Conservation (phyloP, 2,329 filamentous ascomycete species). For the Metarhizium anisopliae region DNA sequence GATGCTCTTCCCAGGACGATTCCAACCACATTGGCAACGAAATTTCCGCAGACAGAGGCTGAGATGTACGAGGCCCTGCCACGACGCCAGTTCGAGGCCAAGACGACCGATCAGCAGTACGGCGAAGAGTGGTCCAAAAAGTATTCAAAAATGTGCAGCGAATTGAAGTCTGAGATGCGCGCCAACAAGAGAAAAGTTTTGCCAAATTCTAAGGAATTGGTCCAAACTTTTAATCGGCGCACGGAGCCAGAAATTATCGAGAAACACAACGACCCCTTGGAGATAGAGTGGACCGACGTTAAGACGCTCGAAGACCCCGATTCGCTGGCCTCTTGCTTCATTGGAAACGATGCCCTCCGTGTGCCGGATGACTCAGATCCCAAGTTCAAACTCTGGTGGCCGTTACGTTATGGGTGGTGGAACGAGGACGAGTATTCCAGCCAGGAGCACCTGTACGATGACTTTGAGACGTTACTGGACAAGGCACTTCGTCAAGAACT, state of each 20-base stretch:
- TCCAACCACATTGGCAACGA: slow-evolving; percentile 83
- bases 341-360: slow-evolving; percentile 72
- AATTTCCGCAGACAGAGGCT: slow-evolving; percentile 68
- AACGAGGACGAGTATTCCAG: slow-evolving; percentile 84
- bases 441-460: slow-evolving; percentile 72
- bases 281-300: slow-evolving; percentile 92
- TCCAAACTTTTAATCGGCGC: slow-evolving; percentile 86
- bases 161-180: slow-evolving; percentile 85
- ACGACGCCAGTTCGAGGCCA: slow-evolving; percentile 54
- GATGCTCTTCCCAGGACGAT: slow-evolving; percentile 91
- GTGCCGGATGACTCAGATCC: slow-evolving; percentile 85
- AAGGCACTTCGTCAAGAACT: slow-evolving; percentile 81
- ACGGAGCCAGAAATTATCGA: slow-evolving; percentile 79
- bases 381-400: slow-evolving; percentile 89
- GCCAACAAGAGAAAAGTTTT: slow-evolving; percentile 89
- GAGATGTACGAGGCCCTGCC: slow-evolving; percentile 77
- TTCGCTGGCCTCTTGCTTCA: slow-evolving; percentile 54
- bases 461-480: slow-evolving; percentile 80
- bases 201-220: slow-evolving; percentile 94
- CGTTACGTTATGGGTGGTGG: slow-evolving; percentile 74
- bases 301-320: slow-evolving; percentile 56
- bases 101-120: slow-evolving; percentile 67
- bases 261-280: slow-evolving; percentile 88
- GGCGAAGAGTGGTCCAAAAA: slow-evolving; percentile 70
- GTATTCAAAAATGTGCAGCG: slow-evolving; percentile 74